Conservation (phyloP, 805 yeast species). For the Starmerella bombi region DNA sequence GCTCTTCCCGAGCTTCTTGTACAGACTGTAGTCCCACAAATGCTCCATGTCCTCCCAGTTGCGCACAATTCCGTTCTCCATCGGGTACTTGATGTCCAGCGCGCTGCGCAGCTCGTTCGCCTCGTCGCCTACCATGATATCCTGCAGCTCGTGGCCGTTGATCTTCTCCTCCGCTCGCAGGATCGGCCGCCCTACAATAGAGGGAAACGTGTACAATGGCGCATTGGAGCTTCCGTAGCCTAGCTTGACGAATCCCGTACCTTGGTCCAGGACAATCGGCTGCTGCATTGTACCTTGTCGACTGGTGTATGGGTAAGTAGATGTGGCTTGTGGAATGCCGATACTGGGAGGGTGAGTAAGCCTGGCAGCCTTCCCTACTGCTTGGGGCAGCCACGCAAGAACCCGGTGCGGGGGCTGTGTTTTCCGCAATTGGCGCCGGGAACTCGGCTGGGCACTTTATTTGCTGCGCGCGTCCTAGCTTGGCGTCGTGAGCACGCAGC, state of each 20-base stretch:
- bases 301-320: too few relatives aligned
- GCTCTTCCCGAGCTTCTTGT: constrained; percentile 64
- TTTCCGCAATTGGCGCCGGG: too few relatives aligned
- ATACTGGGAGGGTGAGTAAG: too few relatives aligned
- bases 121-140: constrained; percentile 95
- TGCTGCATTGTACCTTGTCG: constrained; percentile 12
- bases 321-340: too few relatives aligned
- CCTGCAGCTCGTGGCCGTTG: constrained; percentile 67
- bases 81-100: constrained; percentile 88
- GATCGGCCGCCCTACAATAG: constrained; percentile 94
- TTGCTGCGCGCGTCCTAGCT: too few relatives aligned
- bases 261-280: constrained; percentile 77
- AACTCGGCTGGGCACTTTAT: too few relatives aligned
- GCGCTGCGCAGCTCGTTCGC: constrained; percentile 84
- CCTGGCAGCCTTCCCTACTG: too few relatives aligned
- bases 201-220: constrained; percentile 94
- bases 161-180: constrained; percentile 89
- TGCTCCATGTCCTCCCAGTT: constrained; percentile 99
- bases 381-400: too few relatives aligned
- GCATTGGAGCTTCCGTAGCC: constrained; percentile 95
- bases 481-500: too few relatives aligned
- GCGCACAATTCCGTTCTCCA: constrained; percentile 95
- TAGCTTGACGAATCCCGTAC: constrained; percentile 95
- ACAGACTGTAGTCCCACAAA: constrained; percentile 94
- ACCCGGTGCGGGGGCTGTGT: too few relatives aligned